Base-by-base conservation (phyloP, 371 early-diverging fungal genomes). In the Mucor irregularis region DNA sequence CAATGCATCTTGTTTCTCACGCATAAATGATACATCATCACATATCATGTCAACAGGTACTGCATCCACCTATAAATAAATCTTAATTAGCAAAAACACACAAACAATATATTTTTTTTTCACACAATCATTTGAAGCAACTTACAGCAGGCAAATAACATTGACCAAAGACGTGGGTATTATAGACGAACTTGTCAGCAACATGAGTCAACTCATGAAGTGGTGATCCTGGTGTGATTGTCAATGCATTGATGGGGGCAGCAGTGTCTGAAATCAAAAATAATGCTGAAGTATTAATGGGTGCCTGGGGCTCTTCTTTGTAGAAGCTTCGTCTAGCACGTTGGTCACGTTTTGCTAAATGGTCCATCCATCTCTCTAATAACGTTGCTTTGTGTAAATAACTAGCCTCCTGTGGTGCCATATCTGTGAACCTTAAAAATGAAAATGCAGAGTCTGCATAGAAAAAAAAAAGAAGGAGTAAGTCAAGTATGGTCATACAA, bases 11-110 rank as follows among this genome's bases (percentile, higher is more conserved):
- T 69, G 68, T 46, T 84, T 78, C 22, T 87, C 84, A 45, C 73
- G 66, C 17, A 74, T 56, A 59, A 87, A 91, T n/a, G 81, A 75
- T 13, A 77, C 71, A 49, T 90, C 90, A 33, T 84, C 74, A 53
- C 91, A 87, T 2, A 86, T 47, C 14, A 78, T 53, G 33, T 88
- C 85, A 10, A 83, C 79, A 1, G 90, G 87, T 5, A 90, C 86
- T 13, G 92, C 78, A 17, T 86, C 75, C 0, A 77, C 88, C 58
- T 77, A 69, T 26, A 78, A 26, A 50, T 28, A 10, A 34, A 25
- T 26, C 19, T 34, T 5, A 38, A 5, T 51, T 16, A 3, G 16
- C 31, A 17, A 37, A 35, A 14, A 17, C 16, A 38, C 16, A 37
- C 11, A 42, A 25, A 28, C 11, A 29, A 14, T 17, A 21, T 10